A percentile compares a stretch with the other conserved stretches of the same genome.
phyloP scores from a whole-genome alignment of 2,329 filamentous ascomycete species.

The Pseudopyrenochaeta lycopersici region DNA sequence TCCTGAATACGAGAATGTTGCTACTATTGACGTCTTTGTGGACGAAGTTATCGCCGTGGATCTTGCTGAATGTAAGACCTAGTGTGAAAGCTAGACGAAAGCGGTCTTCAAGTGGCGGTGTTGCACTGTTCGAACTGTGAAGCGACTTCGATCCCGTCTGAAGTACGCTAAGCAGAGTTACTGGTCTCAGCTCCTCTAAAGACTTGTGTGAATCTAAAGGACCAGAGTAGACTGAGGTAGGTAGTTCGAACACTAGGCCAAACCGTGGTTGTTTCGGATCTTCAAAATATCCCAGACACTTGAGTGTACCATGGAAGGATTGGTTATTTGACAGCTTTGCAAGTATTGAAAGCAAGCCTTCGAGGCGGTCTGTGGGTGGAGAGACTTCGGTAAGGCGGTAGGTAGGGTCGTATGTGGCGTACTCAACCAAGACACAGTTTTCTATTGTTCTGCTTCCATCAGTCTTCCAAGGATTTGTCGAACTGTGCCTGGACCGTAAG shows the following conservation, averaged over 20 bases:
- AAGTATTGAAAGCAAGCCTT: constrained; percentile 49
- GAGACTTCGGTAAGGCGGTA: constrained; percentile 59
- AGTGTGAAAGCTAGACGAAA: constrained; percentile 79
- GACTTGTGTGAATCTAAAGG: constrained; percentile 63
- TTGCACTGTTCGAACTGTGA: constrained; percentile 52
- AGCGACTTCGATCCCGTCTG: constrained; percentile 56
- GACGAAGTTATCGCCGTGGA: constrained; percentile 73
- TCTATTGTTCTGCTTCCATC: constrained; percentile 44
- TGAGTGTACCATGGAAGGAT: constrained; percentile 57
- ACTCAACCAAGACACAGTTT: constrained; percentile 74
- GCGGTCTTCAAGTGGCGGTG: constrained; percentile 73
- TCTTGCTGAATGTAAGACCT: constrained; percentile 74
- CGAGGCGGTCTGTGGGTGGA: constrained; percentile 56
- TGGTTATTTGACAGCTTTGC: constrained; percentile 42
- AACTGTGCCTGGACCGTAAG: constrained; percentile 47
- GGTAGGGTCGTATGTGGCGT: constrained; percentile 62
- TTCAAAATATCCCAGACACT: constrained; percentile 75
- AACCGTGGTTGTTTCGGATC: constrained; percentile 74
- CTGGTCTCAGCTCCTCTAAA: constrained; percentile 49
- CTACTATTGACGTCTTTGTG: constrained; percentile 75
- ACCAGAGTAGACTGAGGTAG: constrained; percentile 58
- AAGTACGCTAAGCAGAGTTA: constrained; percentile 58
- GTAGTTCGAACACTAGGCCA: constrained; percentile 79
- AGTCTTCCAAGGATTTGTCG: constrained; percentile 50
- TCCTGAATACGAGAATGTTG: constrained; percentile 72